Base-by-base conservation (phyloP, 345 rosid genomes). In the Toxicodendron radicans region DNA sequence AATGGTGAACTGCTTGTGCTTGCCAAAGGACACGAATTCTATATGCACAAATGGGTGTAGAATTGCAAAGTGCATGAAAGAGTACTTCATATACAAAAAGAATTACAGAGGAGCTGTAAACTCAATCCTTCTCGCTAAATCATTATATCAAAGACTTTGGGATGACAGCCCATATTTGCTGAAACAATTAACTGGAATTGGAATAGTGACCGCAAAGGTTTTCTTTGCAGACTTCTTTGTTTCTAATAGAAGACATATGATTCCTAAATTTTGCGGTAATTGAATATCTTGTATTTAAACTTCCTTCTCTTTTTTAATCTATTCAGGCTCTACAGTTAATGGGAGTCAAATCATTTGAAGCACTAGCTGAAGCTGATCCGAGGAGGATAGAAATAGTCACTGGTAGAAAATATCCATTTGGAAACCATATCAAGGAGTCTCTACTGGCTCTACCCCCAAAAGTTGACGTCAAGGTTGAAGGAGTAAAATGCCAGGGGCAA, bases 201-300 rank as follows among this genome's bases (percentile, higher is more conserved):
- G 98, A 75, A 94, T 91, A 97, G 98, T 94, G 82, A 94, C 98
- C 12, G 97, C 97, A 68, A 94, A 94, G 98, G 98, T 94, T 70
- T 68, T 46, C 73, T 59, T 64, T 43, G 38, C 65, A 66, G 23
- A 43, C 52, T 64, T 30, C 24, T 53, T 52, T 41, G 24, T 60
- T 56, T n/a, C 68, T 70, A 58, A 23, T 5, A 51, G 56, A 13
- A 69, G 18, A 35, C 51, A 66, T 49, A 41, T 10, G 58, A 64
- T 46, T 6, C 35, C 27, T 23, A 38, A 38, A 10, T 62, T 33
- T 66, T 66, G 70, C 17, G 20, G 75, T 66, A n/a, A n/a, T n/a
- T n/a, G n/a, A 27, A 27, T 27, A 27, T 27, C 30, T 27, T 27
- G 49, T 20, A 68, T 51, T 59, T 8, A 48, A 72, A 62, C 24